Evolutionary conservation across 768 basidiomycete species (phyloP).

Genomic region (Tylopilus cervinicoccineus): DNA sequence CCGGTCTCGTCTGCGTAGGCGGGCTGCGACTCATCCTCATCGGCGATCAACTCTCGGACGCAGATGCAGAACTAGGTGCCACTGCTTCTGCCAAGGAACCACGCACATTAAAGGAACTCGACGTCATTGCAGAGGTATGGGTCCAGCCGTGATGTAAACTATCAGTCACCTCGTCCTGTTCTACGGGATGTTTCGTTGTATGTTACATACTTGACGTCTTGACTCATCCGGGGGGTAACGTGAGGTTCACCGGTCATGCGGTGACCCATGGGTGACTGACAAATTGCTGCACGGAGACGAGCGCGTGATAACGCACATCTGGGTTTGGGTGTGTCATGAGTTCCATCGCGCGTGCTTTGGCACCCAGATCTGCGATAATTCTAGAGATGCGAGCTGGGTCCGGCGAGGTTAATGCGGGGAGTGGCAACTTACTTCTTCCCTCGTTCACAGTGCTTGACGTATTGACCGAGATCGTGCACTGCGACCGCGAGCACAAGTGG

Average conservation of each 20-base stretch:
- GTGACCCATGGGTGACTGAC: conserved; percentile 86
- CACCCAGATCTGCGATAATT: conserved; percentile 77
- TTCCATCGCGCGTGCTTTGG: conserved; percentile 84
- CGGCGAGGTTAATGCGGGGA: neutral
- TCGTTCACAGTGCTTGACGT: conserved; percentile 85
- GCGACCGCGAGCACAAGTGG: conserved; percentile 85
- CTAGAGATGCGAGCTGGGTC: conserved; percentile 35
- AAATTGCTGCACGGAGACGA: conserved; percentile 86
- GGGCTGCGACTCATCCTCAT: conserved; percentile 69
- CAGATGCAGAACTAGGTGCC: conserved; percentile 26
- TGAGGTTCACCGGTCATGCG: conserved; percentile 19
- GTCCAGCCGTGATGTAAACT: conserved; percentile 35
- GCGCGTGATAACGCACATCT: conserved; percentile 89
- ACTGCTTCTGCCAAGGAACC: conserved; percentile 32
- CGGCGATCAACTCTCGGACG: conserved; percentile 46
- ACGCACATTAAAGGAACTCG: conserved; percentile 66
- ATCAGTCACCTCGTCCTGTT: conserved; percentile 8
- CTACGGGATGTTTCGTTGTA: conserved; percentile 7
- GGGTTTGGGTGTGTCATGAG: conserved; percentile 86
- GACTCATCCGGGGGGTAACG: neutral
- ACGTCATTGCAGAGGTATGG: conserved; percentile 70
- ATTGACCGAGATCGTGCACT: conserved; percentile 90
- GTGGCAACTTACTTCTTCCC: conserved; percentile 75
- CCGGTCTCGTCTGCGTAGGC: conserved; percentile 62
- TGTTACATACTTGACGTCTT: conserved; percentile 1